Conservation (phyloP, 345 rosid genomes). For the Toxicodendron radicans region DNA sequence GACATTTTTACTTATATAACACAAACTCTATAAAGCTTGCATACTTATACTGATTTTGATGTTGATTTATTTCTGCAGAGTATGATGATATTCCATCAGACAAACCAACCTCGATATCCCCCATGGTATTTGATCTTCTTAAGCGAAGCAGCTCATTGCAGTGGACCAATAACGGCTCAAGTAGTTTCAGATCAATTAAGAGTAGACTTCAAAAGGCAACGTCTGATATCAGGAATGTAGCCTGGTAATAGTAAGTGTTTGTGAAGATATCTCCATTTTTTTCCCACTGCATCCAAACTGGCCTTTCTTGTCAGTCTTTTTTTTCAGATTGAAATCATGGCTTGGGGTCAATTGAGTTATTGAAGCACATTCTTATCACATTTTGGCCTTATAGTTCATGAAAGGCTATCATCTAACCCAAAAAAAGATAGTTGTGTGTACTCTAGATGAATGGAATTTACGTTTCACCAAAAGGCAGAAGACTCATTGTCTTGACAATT, state of each 20-base stretch:
- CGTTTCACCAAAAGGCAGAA: background rate
- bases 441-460: background rate
- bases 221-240: constrained; percentile 62
- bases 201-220: constrained; percentile 84
- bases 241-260: constrained; percentile 41
- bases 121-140: constrained; percentile 60
- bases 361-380: background rate
- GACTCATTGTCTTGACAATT: no score
- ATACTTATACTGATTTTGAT: background rate
- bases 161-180: constrained; percentile 61
- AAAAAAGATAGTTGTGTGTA: background rate
- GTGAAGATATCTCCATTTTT: background rate
- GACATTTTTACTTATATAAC: background rate
- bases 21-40: background rate
- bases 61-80: constrained; percentile 41
- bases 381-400: background rate
- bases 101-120: constrained; percentile 42
- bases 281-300: no score
- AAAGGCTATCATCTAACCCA: background rate
- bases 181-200: constrained; percentile 64
- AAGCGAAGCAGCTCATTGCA: constrained; percentile 65
- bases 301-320: no score
- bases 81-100: constrained; percentile 57
- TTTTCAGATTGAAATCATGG: background rate
- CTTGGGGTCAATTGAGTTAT: background rate